phyloP scores from a whole-genome alignment of 345 rosid species.

The Camelina neglecta region DNA sequence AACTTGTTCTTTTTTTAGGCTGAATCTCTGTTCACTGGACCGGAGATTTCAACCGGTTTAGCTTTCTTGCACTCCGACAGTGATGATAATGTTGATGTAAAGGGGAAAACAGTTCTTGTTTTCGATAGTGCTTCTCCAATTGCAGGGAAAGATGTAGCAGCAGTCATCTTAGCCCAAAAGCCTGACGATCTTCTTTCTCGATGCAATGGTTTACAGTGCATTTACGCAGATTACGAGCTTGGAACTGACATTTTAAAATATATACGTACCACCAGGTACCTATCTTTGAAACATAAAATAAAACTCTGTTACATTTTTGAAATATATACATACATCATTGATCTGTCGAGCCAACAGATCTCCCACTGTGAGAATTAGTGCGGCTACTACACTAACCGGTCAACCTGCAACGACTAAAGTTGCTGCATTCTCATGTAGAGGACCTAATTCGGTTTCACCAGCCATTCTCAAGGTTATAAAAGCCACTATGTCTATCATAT shows the following conservation, averaged over 20 bases:
- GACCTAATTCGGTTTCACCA: constrained; percentile 59
- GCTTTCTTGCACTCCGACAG: neutral
- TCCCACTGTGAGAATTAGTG: constrained; percentile 45
- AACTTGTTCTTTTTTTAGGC: neutral
- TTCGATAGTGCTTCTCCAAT: neutral
- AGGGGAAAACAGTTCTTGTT: constrained; percentile 36
- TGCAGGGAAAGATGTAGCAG: constrained; percentile 33
- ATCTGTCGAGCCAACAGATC: constrained; percentile 42
- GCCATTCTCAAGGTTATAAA: constrained; percentile 60
- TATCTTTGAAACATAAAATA: neutral
- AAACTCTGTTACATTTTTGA: neutral
- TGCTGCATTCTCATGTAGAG: constrained; percentile 53
- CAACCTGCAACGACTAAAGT: constrained; percentile 41
- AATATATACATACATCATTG: constrained; percentile 19
- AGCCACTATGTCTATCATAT: neutral
- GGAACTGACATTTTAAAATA: constrained; percentile 46
- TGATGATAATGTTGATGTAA: constrained; percentile 7
- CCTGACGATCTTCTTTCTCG: constrained; percentile 21
- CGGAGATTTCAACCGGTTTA: constrained; percentile 33
- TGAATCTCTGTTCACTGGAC: constrained; percentile 42
- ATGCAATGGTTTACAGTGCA: constrained; percentile 19
- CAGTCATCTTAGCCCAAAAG: constrained; percentile 36
- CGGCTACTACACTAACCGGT: constrained; percentile 44
- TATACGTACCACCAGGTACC: constrained; percentile 44
- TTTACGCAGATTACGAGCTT: constrained; percentile 39